Percentiles rank a stretch among this genome's conserved stretches.
These are phyloP conservation scores for Wallacemonas rigidus DNA, from an alignment of 208 protist genomes.

Conservation along the genomic window DNA sequence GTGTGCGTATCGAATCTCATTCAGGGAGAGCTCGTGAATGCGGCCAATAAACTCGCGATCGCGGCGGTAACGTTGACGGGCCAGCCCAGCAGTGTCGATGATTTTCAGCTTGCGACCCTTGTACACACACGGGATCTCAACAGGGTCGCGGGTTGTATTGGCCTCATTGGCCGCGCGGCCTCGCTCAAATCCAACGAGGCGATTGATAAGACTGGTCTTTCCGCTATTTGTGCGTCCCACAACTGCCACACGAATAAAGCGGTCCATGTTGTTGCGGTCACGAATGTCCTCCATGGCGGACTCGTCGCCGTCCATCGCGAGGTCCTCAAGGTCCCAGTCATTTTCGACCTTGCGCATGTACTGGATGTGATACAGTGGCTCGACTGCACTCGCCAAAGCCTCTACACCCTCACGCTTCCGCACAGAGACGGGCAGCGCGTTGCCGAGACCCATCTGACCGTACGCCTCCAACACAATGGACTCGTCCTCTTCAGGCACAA, in stretches of 20 bases:
- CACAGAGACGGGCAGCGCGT: conserved; percentile 74
- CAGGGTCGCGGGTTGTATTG: conserved; percentile 92
- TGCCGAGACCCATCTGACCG: conserved; percentile 68
- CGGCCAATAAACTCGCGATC: conserved; percentile 84
- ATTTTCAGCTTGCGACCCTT: conserved; percentile 87
- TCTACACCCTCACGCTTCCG: conserved; percentile 70
- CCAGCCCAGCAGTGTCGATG: conserved; percentile 89
- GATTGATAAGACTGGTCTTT: conserved; percentile 94
- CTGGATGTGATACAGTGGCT: conserved; percentile 84
- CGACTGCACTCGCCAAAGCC: conserved; percentile 63
- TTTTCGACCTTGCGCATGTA: conserved; percentile 77
- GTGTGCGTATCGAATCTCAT: conserved; percentile 87
- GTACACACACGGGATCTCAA: conserved; percentile 89
- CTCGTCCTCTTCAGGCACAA: conserved; percentile 51
- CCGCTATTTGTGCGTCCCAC: conserved; percentile 93
- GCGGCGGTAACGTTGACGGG: conserved; percentile 70
- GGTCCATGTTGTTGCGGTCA: conserved; percentile 78
- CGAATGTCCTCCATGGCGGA: conserved; percentile 88
- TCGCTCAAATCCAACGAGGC: conserved; percentile 91
- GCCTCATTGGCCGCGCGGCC: conserved; percentile 75
- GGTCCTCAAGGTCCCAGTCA: conserved; percentile 90
- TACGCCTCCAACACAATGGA: conserved; percentile 53
- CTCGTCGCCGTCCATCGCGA: conserved; percentile 81
- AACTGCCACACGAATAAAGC: conserved; percentile 89
- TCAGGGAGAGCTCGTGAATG: conserved; percentile 75